Percentiles rank a stretch among this genome's conserved stretches.
phyloP scores from a whole-genome alignment of 306 rosid species.

The Pachyrhizus erosus region DNA sequence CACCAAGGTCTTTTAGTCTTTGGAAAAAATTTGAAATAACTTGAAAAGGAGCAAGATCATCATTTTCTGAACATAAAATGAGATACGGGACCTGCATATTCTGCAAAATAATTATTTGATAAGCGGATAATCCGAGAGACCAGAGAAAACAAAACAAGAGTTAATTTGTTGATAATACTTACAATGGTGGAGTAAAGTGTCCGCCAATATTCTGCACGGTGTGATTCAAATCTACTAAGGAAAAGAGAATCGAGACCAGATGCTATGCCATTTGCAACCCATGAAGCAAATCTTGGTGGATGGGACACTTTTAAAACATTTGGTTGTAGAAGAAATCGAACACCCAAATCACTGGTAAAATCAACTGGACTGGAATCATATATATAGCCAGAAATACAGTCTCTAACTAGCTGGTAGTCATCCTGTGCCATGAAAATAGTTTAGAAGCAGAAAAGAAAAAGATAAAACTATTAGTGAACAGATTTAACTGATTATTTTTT shows the following conservation, averaged over 20 bases:
- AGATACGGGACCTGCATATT: slow-evolving; percentile 90
- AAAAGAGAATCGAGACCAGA: slow-evolving; percentile 92
- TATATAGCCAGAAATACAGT: slow-evolving; percentile 82
- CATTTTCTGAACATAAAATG: slow-evolving; percentile 82
- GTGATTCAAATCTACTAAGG: slow-evolving; percentile 85
- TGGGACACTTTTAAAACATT: slow-evolving; percentile 73
- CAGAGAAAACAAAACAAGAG: slow-evolving; percentile 22
- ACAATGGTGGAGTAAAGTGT: slow-evolving; percentile 87
- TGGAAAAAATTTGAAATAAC: slow-evolving; percentile 74
- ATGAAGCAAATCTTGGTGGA: slow-evolving; percentile 80
- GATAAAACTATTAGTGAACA: slow-evolving; percentile 30
- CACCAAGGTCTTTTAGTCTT: slow-evolving; percentile 77
- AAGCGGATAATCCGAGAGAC: slow-evolving; percentile 34
- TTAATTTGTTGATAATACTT: slow-evolving; percentile 47
- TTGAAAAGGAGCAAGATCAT: slow-evolving; percentile 85
- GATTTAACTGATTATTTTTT: too few relatives aligned
- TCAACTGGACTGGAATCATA: slow-evolving; percentile 98
- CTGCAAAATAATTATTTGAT: slow-evolving; percentile 55
- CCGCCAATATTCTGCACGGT: slow-evolving; percentile 96
- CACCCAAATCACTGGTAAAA: slow-evolving; percentile 93
- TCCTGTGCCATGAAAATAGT: slow-evolving; percentile 57
- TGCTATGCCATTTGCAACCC: slow-evolving; percentile 80
- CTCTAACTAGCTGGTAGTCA: slow-evolving; percentile 78
- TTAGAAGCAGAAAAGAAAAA: slow-evolving; percentile 24
- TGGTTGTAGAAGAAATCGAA: slow-evolving; percentile 83